Evolutionary conservation across 2,329 filamentous ascomycete genomes (phyloP).

Genomic region (Neopestalotiopsis sp.): DNA sequence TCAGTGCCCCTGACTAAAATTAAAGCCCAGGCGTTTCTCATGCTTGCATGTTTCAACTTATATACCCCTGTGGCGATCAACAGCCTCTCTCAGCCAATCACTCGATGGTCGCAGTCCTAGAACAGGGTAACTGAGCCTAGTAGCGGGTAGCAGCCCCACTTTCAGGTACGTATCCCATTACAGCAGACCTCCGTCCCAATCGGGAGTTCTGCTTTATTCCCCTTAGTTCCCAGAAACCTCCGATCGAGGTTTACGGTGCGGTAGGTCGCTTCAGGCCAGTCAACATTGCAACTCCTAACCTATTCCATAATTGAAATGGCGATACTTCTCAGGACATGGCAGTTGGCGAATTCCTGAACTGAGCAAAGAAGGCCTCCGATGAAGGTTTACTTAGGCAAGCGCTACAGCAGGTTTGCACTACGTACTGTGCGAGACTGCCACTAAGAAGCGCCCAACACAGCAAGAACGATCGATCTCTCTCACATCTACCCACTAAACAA

Average conservation of each 20-base stretch:
- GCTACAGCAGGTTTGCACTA: no score
- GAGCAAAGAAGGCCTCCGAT: neutral
- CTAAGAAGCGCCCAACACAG: no score
- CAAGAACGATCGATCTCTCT: neutral
- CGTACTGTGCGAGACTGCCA: no score
- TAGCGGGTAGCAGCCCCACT: neutral
- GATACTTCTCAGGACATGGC: neutral
- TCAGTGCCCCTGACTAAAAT: constrained; percentile 15
- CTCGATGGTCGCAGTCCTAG: neutral
- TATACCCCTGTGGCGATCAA: neutral
- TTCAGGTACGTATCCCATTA: neutral
- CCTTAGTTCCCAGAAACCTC: neutral
- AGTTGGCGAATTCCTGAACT: neutral
- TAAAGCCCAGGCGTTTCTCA: constrained; percentile 5
- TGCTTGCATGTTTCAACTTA: constrained; percentile 13
- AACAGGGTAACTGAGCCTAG: neutral
- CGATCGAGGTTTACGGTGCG: neutral
- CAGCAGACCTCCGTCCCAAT: neutral
- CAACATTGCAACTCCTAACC: neutral
- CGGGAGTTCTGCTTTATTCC: neutral
- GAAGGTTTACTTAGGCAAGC: no score
- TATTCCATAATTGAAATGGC: neutral
- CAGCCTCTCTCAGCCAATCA: constrained; percentile 8
- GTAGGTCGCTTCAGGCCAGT: neutral
- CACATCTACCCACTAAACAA: neutral